Evolutionary conservation across 2,329 filamentous ascomycete genomes (phyloP).

Genomic region (Nigrospora oryzae): DNA sequence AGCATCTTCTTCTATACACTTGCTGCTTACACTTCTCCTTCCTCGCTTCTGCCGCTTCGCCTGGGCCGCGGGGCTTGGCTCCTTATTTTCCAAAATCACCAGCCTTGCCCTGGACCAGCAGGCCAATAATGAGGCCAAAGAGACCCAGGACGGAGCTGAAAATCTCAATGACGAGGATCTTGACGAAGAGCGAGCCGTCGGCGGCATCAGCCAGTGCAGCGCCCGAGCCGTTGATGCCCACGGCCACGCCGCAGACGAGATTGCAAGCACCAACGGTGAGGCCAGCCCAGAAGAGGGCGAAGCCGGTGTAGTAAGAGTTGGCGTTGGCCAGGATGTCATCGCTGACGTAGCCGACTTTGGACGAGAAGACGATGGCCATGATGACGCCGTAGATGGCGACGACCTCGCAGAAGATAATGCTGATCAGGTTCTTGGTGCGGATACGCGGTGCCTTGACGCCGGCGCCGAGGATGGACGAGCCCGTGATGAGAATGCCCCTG

Average conservation of each 20-base stretch:
- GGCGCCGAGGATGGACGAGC: constrained; percentile 92
- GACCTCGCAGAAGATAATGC: constrained; percentile 99
- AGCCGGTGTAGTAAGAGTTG: constrained; percentile 88
- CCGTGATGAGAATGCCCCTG: constrained; percentile 98
- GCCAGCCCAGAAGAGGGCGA: constrained; percentile 91
- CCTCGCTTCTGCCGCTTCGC: too few relatives aligned
- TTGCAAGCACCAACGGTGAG: constrained; percentile 94
- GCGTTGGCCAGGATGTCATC: constrained; percentile 61
- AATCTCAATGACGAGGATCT: constrained; percentile 98
- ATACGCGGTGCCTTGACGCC: constrained; percentile 96
- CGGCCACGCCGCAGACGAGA: constrained; percentile 87
- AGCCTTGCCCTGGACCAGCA: constrained; percentile 81
- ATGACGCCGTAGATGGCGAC: constrained; percentile 99
- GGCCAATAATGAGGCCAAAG: constrained; percentile 90
- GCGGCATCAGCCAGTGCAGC: constrained; percentile 94
- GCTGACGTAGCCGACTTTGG: constrained; percentile 65
- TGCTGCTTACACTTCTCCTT: background rate
- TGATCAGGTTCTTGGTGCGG: constrained; percentile 98
- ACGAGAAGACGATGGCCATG: constrained; percentile 97
- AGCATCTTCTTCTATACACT: background rate
- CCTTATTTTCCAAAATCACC: constrained; percentile 51
- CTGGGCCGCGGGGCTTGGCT: too few relatives aligned
- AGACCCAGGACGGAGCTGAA: constrained; percentile 96
- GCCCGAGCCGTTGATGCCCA: constrained; percentile 96
- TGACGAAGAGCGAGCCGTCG: constrained; percentile 91